Evolutionary conservation across 2,329 filamentous ascomycete species (phyloP).

Genomic region (Colletotrichum plurivorum): DNA sequence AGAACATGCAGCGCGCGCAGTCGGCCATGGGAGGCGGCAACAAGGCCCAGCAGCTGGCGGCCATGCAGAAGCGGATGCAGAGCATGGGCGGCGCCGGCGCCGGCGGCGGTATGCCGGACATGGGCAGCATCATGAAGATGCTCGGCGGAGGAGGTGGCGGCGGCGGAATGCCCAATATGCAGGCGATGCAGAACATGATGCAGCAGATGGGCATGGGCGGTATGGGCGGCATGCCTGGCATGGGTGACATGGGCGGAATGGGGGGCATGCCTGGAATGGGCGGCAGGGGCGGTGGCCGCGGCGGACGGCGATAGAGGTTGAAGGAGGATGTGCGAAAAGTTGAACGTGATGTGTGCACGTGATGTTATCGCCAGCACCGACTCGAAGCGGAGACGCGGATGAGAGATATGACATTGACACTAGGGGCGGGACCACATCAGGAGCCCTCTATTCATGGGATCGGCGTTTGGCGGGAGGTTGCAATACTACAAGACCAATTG

Average conservation of each 20-base stretch:
- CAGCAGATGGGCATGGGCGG: constrained; percentile 76
- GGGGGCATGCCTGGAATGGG: constrained; percentile 66
- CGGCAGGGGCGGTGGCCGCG: constrained; percentile 67
- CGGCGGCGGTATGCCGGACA: constrained; percentile 65
- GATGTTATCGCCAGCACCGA: background rate
- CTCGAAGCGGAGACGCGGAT: constrained; percentile 5
- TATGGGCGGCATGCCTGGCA: constrained; percentile 78
- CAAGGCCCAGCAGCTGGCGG: constrained; percentile 92
- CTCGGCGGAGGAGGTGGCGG: constrained; percentile 80
- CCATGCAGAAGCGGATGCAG: constrained; percentile 96
- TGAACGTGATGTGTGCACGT: background rate
- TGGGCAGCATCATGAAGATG: constrained; percentile 89
- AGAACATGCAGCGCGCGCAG: constrained; percentile 96
- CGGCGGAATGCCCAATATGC: constrained; percentile 74
- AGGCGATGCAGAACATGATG: constrained; percentile 88
- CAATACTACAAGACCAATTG: constrained; percentile 13
- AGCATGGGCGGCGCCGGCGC: constrained; percentile 86
- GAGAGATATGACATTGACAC: constrained; percentile 12
- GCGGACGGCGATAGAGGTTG: constrained; percentile 81
- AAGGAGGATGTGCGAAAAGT: constrained; percentile 53
- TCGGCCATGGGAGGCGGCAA: constrained; percentile 92
- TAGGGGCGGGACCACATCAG: constrained; percentile 2
- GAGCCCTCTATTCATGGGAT: constrained; percentile 15
- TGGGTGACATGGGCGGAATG: constrained; percentile 68
- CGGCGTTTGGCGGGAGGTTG: constrained; percentile 43